Evolutionary conservation across 371 early-diverging fungal species (phyloP), one percentile per base, ranked within the genome.

Genomic region (Basidiobolus meristosporus): DNA sequence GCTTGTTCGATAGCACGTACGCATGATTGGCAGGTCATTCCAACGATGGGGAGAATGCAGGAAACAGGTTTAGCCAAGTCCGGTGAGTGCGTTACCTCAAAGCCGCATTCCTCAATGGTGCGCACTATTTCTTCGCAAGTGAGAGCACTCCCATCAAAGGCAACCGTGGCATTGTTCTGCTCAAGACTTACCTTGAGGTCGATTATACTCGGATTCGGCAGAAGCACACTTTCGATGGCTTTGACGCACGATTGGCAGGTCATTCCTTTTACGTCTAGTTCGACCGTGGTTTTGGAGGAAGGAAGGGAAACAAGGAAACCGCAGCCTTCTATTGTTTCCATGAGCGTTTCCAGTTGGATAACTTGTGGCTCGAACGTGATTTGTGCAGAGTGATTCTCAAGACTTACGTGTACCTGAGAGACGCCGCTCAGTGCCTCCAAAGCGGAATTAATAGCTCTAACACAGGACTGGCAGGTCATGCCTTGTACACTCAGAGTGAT

Each of bases 391-490:
- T 65, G 52, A 10, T 60, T 38, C 34, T 62, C 62, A 19, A 79
- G 52, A 18, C 62, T 58, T 10, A 82, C 70, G 1, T 53, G 34
- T 6, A 60, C 62, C 2, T 45, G 28, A 0, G 38, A 20, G 21
- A 79, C 42, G 7, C 83, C 77, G 0, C 47, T 41, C 10, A 55
- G 21, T 10, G 46, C 56, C 6, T 38, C 39, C 18, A 82, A 52
- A 14, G 59, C 66, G 1, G 51, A 36, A 22, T 68, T 64, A 44
- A 75, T 74, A 10, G 84, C 63, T n/a, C 64, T 65, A 7, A 86
- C 86, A 44, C 88, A 87, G n/a, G 83, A 80, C 41, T 71, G 65
- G 59, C 88, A 86, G 10, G 84, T 86, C 87, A 88, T 88, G 16
- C 89, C 88, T 18, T 60, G 34, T 19, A 87, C 73, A n/a, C n/a